phyloP scores from a whole-genome alignment of 2,329 filamentous ascomycete species.

The Trichoderma breve region DNA sequence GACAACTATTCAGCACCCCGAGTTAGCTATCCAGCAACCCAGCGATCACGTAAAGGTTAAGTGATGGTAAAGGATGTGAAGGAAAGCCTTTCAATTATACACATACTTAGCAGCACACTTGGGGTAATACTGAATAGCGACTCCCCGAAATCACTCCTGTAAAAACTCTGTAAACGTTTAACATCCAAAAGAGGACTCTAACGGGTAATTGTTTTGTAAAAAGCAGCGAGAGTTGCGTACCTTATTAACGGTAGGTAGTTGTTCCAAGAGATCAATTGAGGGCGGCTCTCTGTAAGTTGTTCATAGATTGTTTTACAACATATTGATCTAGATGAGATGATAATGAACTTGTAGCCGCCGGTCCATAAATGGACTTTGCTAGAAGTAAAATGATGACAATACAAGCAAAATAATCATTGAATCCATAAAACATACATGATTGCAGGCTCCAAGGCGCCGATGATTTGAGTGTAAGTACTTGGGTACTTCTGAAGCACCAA shows the following conservation, averaged over 20 bases:
- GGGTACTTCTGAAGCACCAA: background rate
- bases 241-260: too few relatives aligned
- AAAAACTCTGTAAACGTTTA: too few relatives aligned
- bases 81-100: background rate
- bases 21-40: background rate
- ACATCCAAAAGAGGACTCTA: too few relatives aligned
- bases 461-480: background rate
- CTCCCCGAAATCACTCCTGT: too few relatives aligned
- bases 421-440: background rate
- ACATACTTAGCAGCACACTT: too few relatives aligned
- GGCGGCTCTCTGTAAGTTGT: background rate
- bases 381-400: background rate
- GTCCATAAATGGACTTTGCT: background rate
- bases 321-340: background rate
- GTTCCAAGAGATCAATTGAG: background rate
- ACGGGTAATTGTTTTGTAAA: too few relatives aligned
- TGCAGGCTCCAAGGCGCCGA: background rate
- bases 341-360: background rate
- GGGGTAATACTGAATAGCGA: too few relatives aligned
- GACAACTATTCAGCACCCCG: too few relatives aligned
- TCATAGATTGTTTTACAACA: background rate
- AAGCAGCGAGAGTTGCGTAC: too few relatives aligned
- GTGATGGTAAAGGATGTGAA: background rate
- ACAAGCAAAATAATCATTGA: background rate
- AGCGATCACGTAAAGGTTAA: background rate